Evolutionary conservation across 441 rosid species (phyloP), one percentile per base, ranked within the genome.

Genomic region (Erysimum cheiri): DNA sequence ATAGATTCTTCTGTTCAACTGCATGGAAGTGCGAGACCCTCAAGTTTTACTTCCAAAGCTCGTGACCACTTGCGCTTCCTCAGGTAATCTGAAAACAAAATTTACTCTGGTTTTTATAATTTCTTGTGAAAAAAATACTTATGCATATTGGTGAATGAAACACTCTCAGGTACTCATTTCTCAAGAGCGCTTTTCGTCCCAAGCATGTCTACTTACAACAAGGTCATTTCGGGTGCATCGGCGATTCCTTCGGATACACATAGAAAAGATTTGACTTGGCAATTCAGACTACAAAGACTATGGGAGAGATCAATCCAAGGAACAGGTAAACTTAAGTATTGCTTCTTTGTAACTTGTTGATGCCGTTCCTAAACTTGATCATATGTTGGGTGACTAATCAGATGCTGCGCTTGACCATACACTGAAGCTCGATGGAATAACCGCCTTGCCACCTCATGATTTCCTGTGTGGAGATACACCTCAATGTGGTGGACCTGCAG

Each of bases 21-120:
- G 98, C 84, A 87, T 87, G 96, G 92, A 86, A 60, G 96, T 82
- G 22, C 87, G 98, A 73, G 87, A 90, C 78, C 97, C 98, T 59
- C 87, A 87, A 60, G 71, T 85, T 70, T 74, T 93, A 72, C 93
- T 93, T 64, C 91, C 93, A 33, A 77, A 26, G 69, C 95, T 93
- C 70, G 85, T 87, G 65, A 82, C 50, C 56, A 82, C 85, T 13
- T 90, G 98, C 52, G 88, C 89, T 67, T 79, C 87, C 64, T 79
- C 91, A 73, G 98, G 98, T 88, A 87, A 35, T 69, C 43, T 26
- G 33, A 61, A 19, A 33, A 43, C 39, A n/a, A n/a, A n/a, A n/a
- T n/a, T n/a, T n/a, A n/a, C n/a, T n/a, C n/a, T n/a, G n/a, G n/a
- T n/a, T n/a, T n/a, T n/a, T n/a, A n/a, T n/a, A 37, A 32, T 55